Evolutionary conservation across 208 protist genomes (phyloP).

Genomic region (Wallacemonas sp.): DNA sequence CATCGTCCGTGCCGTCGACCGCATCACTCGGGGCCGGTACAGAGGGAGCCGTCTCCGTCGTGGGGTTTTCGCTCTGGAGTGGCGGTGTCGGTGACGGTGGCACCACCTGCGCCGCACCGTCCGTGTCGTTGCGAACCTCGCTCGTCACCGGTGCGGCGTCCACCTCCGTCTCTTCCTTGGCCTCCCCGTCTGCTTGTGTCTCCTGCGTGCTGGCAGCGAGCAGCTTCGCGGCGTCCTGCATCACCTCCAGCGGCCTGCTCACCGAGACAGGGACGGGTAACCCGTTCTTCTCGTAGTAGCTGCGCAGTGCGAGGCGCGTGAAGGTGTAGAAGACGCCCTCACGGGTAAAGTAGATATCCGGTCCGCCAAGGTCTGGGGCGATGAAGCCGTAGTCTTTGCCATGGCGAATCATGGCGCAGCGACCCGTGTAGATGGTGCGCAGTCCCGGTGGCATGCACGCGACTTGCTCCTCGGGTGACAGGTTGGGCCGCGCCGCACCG

Average conservation of each 20-base stretch:
- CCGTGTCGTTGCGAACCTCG: neutral
- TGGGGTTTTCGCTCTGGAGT: neutral
- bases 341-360: slow-evolving; percentile 80
- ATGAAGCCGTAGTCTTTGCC: slow-evolving; percentile 80
- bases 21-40: too few relatives aligned
- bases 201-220: neutral
- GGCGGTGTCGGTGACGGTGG: neutral
- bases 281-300: slow-evolving; percentile 30
- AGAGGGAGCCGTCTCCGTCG: neutral
- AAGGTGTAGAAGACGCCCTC: slow-evolving; percentile 60
- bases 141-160: neutral
- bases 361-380: slow-evolving; percentile 62
- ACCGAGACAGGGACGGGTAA: slow-evolving; percentile 22
- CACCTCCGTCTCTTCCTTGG: neutral
- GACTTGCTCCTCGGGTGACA: slow-evolving; percentile 71
- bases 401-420: slow-evolving; percentile 61
- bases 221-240: neutral
- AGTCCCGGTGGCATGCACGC: slow-evolving; percentile 61
- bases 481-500: neutral
- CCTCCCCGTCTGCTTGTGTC: neutral
- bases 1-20: too few relatives aligned
- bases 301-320: slow-evolving; percentile 51
- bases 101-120: neutral
- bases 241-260: slow-evolving; percentile 2
- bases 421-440: slow-evolving; percentile 42